Conservation (phyloP, 2,329 filamentous ascomycete genomes). For the Phaeosphaeriaceae sp. region DNA sequence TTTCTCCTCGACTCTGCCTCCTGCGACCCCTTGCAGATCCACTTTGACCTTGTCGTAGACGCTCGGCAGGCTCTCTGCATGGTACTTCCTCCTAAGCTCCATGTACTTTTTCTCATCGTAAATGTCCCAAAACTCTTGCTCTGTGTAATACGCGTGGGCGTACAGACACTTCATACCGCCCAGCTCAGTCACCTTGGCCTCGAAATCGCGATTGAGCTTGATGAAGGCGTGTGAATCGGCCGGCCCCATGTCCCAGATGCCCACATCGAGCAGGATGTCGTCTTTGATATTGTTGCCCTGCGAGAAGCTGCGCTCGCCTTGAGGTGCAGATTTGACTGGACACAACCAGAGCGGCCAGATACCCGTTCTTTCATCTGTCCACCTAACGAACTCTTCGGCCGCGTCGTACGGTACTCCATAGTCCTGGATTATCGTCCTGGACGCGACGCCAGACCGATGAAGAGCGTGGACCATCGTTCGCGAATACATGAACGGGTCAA, state of each 20-base stretch:
- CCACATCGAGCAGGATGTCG: constrained; percentile 52
- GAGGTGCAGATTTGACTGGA: constrained; percentile 50
- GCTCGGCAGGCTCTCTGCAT: constrained; percentile 67
- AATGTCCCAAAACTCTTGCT: constrained; percentile 72
- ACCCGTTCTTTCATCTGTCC: constrained; percentile 55
- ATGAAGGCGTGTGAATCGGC: constrained; percentile 65
- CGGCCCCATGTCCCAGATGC: constrained; percentile 82
- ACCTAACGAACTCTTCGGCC: constrained; percentile 61
- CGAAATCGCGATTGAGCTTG: constrained; percentile 72
- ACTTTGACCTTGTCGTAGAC: constrained; percentile 72
- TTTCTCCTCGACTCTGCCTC: constrained; percentile 11
- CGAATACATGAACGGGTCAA: constrained; percentile 69
- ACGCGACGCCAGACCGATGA: constrained; percentile 63
- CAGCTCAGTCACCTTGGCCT: constrained; percentile 71
- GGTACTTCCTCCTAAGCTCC: constrained; percentile 67
- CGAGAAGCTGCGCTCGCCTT: constrained; percentile 36
- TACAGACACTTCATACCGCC: constrained; percentile 88
- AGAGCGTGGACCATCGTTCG: constrained; percentile 68
- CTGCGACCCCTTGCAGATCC: constrained; percentile 48
- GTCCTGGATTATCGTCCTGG: constrained; percentile 68
- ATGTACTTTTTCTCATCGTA: constrained; percentile 70
- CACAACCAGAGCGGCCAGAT: constrained; percentile 68
- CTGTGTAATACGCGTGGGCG: constrained; percentile 82
- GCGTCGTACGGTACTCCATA: constrained; percentile 63
- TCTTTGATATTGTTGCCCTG: constrained; percentile 38